Evolutionary conservation across 331 rosid genomes (phyloP).

Genomic region (Prunus yedoensis): DNA sequence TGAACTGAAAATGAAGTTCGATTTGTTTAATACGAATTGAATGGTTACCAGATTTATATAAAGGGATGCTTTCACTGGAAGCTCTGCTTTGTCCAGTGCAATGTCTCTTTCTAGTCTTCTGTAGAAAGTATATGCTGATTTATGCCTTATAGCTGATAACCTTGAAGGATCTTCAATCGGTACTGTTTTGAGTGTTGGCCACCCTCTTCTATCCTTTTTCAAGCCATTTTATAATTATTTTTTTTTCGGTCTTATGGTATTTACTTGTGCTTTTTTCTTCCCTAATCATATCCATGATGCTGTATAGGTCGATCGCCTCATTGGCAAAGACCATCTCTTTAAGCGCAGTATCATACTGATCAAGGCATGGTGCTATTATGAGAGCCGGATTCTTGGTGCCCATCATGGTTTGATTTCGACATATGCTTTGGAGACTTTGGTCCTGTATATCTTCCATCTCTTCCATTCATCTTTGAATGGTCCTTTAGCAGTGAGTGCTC

Average conservation of each 20-base stretch:
- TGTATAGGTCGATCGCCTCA: slow-evolving; percentile 66
- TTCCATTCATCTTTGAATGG: slow-evolving; percentile 74
- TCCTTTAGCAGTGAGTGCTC: slow-evolving; percentile 77
- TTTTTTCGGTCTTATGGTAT: not conserved
- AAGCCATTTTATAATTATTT: not conserved
- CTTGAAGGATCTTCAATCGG: too few species aligned
- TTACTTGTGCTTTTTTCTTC: not conserved
- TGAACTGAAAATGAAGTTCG: not conserved
- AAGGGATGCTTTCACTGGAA: slow-evolving; percentile 1
- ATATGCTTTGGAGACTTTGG: slow-evolving; percentile 88
- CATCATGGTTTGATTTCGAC: slow-evolving; percentile 94
- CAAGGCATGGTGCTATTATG: slow-evolving; percentile 96
- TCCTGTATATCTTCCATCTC: slow-evolving; percentile 74
- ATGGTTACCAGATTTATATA: slow-evolving; percentile 6
- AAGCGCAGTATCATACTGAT: slow-evolving; percentile 83
- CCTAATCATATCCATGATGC: not conserved
- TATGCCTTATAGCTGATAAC: too few species aligned
- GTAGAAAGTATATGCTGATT: too few species aligned
- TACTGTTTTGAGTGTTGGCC: too few species aligned
- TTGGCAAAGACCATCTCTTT: slow-evolving; percentile 82
- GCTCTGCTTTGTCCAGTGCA: not conserved
- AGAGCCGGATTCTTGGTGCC: slow-evolving; percentile 95
- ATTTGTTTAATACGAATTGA: not conserved
- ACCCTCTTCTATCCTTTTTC: too few species aligned
- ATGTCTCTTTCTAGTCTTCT: not conserved